These are phyloP conservation scores for Ophiocordyceps polyrhachis-furcata DNA, from an alignment of 2,329 filamentous ascomycete species.

Conservation along the genomic window DNA sequence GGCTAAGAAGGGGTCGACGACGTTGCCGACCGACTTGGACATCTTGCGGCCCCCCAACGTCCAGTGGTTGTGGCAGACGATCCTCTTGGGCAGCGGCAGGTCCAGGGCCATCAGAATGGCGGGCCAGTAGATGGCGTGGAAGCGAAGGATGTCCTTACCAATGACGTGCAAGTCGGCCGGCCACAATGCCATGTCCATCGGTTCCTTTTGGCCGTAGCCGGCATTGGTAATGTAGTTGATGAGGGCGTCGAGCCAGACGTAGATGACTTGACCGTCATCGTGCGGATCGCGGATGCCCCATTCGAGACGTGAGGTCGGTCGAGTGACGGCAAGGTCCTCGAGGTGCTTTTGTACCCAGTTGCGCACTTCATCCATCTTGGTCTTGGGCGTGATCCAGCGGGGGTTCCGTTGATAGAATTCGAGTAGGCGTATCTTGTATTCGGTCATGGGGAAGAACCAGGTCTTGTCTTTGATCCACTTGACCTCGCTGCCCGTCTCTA, in stretches of 20 bases:
- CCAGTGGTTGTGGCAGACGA: constrained; percentile 90
- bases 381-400: constrained; percentile 52
- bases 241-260: constrained; percentile 94
- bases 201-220: constrained; percentile 50
- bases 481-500: constrained; percentile 79
- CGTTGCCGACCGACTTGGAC: constrained; percentile 90
- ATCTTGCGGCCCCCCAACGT: constrained; percentile 83
- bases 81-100: constrained; percentile 56
- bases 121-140: constrained; percentile 97
- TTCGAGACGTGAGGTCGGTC: constrained; percentile 54
- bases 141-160: constrained; percentile 90
- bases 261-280: constrained; percentile 76
- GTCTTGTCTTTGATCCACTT: constrained; percentile 90
- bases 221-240: constrained; percentile 84
- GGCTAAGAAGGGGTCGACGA: constrained; percentile 85
- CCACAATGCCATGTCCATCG: constrained; percentile 50
- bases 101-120: constrained; percentile 81
- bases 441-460: constrained; percentile 84
- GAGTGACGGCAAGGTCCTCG: constrained; percentile 74
- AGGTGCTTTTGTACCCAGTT: constrained; percentile 59
- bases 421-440: constrained; percentile 60
- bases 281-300: constrained; percentile 87
- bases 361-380: constrained; percentile 62
- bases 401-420: constrained; percentile 65
- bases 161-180: constrained; percentile 84